Evolutionary conservation across 2,329 filamentous ascomycete genomes (phyloP).

Genomic region (Coniochaeta hoffmannii): DNA sequence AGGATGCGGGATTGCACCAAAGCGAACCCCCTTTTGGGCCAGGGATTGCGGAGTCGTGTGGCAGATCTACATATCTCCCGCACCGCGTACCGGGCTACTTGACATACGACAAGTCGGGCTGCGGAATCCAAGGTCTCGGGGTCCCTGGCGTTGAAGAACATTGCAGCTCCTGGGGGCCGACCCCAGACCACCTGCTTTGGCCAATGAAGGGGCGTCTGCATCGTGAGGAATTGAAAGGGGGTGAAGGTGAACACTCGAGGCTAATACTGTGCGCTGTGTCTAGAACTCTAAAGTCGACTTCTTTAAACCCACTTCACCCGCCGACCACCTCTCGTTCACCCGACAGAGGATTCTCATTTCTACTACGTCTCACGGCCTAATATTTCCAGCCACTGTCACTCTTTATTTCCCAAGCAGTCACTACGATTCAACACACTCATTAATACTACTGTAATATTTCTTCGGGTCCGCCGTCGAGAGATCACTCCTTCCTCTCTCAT

Average conservation of each 20-base stretch:
- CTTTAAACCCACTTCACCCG: conserved; percentile 38
- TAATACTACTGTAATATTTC: conserved; percentile 51
- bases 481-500: conserved; percentile 22
- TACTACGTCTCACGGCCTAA: conserved; percentile 33
- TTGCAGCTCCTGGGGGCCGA: too few species aligned
- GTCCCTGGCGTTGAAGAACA: neutral
- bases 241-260: conserved; percentile 7
- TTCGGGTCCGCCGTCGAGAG: conserved; percentile 28
- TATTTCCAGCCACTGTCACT: conserved; percentile 47
- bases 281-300: conserved; percentile 36
- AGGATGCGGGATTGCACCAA: neutral
- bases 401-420: conserved; percentile 35
- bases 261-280: conserved; percentile 16
- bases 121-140: neutral
- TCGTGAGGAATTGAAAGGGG: neutral
- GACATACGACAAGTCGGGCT: neutral
- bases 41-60: neutral
- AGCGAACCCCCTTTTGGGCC: neutral
- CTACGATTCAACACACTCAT: conserved; percentile 45
- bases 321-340: conserved; percentile 29
- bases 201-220: neutral
- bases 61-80: neutral
- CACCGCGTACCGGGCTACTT: neutral
- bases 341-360: conserved; percentile 19
- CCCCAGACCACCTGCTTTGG: neutral